Evolutionary conservation across 1,284 basidiomycete genomes (phyloP).

Genomic region (Caloboletus inedulis): DNA sequence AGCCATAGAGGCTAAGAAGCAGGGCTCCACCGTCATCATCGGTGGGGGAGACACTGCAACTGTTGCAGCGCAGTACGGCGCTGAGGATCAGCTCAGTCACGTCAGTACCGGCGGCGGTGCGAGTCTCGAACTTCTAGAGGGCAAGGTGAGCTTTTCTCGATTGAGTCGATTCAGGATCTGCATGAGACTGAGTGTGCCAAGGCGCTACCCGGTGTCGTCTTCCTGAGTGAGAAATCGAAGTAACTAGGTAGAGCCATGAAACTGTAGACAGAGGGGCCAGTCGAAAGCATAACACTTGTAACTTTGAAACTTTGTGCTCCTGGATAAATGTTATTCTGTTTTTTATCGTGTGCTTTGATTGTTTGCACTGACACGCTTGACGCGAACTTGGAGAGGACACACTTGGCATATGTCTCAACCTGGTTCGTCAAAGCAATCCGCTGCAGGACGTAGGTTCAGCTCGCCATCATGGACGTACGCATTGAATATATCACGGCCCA

Average conservation of each 20-base stretch:
- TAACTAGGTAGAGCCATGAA: constrained; percentile 10
- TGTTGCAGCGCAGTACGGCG: constrained; percentile 77
- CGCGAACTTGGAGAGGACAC: not conserved
- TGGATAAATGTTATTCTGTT: constrained; percentile 17
- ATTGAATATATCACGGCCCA: constrained; percentile 10
- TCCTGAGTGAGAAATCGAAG: constrained; percentile 27
- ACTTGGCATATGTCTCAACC: constrained; percentile 16
- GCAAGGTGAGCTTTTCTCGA: constrained; percentile 62
- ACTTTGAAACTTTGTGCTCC: not conserved
- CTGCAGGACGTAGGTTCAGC: constrained; percentile 13
- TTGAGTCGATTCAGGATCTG: not conserved
- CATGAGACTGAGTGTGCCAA: constrained; percentile 14
- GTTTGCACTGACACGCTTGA: not conserved
- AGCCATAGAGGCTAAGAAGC: constrained; percentile 82
- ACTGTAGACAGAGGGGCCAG: constrained; percentile 12
- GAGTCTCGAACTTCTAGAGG: constrained; percentile 92
- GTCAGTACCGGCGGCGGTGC: constrained; percentile 98
- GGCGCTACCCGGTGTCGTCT: constrained; percentile 28
- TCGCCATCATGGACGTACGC: not conserved
- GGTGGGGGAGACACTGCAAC: constrained; percentile 94
- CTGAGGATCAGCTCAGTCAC: constrained; percentile 90
- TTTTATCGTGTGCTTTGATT: constrained; percentile 12
- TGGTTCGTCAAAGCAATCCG: constrained; percentile 11
- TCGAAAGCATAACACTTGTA: constrained; percentile 9
- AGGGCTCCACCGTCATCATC: constrained; percentile 90